Percentiles rank a stretch among this genome's conserved stretches.
phyloP scores from a whole-genome alignment of 2,329 filamentous ascomycete species.

The Claviceps maximensis region DNA sequence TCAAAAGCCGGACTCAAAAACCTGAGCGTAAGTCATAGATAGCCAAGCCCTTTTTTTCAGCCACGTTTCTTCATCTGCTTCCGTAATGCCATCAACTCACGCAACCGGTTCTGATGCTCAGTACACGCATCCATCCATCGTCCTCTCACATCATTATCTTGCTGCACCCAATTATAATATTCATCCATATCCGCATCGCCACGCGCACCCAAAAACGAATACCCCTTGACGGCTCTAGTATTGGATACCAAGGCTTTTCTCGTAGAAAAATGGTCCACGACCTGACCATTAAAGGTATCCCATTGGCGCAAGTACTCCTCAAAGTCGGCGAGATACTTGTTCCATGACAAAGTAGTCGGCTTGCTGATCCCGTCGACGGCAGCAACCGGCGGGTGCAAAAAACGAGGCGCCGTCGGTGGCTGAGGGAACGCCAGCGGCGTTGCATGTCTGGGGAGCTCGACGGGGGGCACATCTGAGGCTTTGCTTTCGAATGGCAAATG shows the following conservation, averaged over 20 bases:
- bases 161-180: slow-evolving; percentile 47
- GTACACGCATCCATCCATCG: slow-evolving; percentile 48
- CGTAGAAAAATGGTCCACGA: slow-evolving; percentile 42
- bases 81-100: slow-evolving; percentile 40
- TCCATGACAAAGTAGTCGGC: slow-evolving; percentile 30
- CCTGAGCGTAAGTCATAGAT: background rate
- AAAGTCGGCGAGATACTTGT: slow-evolving; percentile 40
- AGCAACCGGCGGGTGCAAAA: slow-evolving; percentile 28
- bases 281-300: slow-evolving; percentile 34
- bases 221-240: slow-evolving; percentile 28
- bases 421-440: slow-evolving; percentile 31
- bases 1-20: background rate
- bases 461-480: slow-evolving; percentile 29
- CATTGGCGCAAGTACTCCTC: slow-evolving; percentile 38
- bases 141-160: slow-evolving; percentile 50
- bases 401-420: slow-evolving; percentile 34
- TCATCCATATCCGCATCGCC: slow-evolving; percentile 36
- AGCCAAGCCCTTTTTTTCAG: background rate
- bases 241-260: slow-evolving; percentile 31
- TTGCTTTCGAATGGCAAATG: slow-evolving; percentile 44
- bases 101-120: slow-evolving; percentile 44
- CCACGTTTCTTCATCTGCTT: slow-evolving; percentile 24
- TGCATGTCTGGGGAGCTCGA: slow-evolving; percentile 18
- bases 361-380: slow-evolving; percentile 28
- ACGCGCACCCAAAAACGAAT: slow-evolving; percentile 29